Conservation (phyloP, 225 moss, liverwort and hornwort genomes). For the Polytrichum commune region DNA sequence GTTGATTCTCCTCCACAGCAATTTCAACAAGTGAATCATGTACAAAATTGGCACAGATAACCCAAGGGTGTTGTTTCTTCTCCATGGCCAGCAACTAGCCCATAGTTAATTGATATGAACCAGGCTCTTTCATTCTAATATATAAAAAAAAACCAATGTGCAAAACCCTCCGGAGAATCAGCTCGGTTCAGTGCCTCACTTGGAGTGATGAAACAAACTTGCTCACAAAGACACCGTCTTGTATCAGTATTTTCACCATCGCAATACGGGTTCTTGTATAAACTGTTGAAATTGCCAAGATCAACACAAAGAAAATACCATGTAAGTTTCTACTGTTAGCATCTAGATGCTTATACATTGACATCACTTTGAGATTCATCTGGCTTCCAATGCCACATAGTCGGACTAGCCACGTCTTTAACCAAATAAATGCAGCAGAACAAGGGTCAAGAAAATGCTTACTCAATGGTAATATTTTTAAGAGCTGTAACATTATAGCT, state of each 20-base stretch:
- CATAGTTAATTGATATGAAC: not conserved
- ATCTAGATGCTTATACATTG: too few relatives aligned
- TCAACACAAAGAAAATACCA: too few relatives aligned
- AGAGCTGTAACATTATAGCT: not conserved
- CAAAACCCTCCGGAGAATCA: too few relatives aligned
- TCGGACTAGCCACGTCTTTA: not conserved
- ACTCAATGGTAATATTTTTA: not conserved
- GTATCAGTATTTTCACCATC: not conserved
- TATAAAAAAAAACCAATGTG: not conserved
- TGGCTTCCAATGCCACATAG: not conserved
- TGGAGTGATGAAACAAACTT: not conserved
- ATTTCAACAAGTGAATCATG: too few relatives aligned
- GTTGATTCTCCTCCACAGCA: too few relatives aligned
- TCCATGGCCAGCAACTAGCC: too few relatives aligned
- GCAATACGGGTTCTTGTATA: conserved; percentile 22
- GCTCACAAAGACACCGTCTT: conserved; percentile 21
- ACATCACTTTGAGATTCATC: too few relatives aligned
- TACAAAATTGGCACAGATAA: too few relatives aligned
- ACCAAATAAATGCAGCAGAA: not conserved
- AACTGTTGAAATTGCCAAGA: not conserved
- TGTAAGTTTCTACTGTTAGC: too few relatives aligned
- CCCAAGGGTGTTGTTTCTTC: too few relatives aligned
- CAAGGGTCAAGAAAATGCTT: not conserved
- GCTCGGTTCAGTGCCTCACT: not conserved
- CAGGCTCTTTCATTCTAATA: not conserved